These are phyloP conservation scores for Thalassiosira livingstoniorum DNA, from an alignment of 352 stramenopile genomes.

Conservation along the genomic window DNA sequence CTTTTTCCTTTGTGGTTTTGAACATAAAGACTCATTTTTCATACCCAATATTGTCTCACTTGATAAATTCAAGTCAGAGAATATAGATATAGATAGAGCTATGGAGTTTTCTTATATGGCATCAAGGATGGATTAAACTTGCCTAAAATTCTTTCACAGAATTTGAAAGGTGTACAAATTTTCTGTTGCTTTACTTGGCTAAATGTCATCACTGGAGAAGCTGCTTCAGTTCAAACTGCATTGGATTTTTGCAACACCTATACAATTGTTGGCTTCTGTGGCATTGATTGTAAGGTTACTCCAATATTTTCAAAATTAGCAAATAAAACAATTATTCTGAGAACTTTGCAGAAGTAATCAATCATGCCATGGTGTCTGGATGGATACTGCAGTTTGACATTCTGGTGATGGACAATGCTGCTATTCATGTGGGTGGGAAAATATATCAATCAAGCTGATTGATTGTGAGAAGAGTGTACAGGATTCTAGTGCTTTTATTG, in stretches of 20 bases:
- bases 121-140: not conserved
- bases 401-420: not conserved
- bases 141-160: constrained; percentile 15
- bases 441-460: constrained; percentile 1
- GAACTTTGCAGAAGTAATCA: not conserved
- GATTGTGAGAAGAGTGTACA: not conserved
- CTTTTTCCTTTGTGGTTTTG: not conserved
- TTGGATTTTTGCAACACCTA: constrained; percentile 25
- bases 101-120: constrained; percentile 4
- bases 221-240: not conserved
- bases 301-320: constrained; percentile 9
- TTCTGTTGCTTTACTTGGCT: not conserved
- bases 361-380: not conserved
- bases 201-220: constrained; percentile 10
- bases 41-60: constrained; percentile 3
- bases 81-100: not conserved
- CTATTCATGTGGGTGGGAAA: not conserved
- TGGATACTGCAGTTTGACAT: not conserved
- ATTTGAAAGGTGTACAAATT: constrained; percentile 20
- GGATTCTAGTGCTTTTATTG: constrained; percentile 10
- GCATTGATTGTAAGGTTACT: not conserved
- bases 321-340: constrained; percentile 7
- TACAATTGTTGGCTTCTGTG: constrained; percentile 12
- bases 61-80: constrained; percentile 24
- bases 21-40: not conserved